Evolutionary conservation across 495 filamentous ascomycete genomes (phyloP).

Genomic region (Neurospora sp.): DNA sequence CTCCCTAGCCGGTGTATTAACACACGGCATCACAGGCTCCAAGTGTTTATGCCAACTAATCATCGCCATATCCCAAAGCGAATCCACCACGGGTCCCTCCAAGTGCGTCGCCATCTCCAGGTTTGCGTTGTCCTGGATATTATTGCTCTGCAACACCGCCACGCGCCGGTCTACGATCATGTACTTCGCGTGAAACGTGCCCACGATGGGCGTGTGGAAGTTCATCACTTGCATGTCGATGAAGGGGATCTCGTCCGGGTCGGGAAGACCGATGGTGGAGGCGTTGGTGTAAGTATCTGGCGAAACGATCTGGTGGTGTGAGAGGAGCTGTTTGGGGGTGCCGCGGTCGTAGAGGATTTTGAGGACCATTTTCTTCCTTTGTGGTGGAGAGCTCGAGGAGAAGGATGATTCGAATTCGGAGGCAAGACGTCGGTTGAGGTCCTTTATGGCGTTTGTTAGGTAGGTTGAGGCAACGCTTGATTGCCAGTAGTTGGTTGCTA

Average conservation of each 20-base stretch:
- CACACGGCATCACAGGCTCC: conserved; percentile 50
- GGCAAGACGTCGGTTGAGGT: conserved; percentile 52
- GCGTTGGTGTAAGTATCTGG: conserved; percentile 47
- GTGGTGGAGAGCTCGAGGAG: neutral
- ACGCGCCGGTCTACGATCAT: conserved; percentile 63
- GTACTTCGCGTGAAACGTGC: conserved; percentile 71
- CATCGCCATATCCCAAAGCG: conserved; percentile 61
- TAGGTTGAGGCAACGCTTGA: conserved; percentile 54
- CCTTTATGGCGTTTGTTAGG: conserved; percentile 56
- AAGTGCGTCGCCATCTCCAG: conserved; percentile 72
- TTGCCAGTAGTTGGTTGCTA: conserved; percentile 71
- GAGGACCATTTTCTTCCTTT: conserved; percentile 42
- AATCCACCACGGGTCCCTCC: conserved; percentile 68
- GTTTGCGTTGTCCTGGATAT: conserved; percentile 71
- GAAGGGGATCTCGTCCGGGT: conserved; percentile 54
- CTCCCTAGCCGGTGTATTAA: conserved; percentile 38
- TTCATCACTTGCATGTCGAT: conserved; percentile 66
- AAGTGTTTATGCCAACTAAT: conserved; percentile 60
- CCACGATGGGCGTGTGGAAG: conserved; percentile 60
- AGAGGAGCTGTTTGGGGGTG: conserved; percentile 49
- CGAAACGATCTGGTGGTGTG: conserved; percentile 51
- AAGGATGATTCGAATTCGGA: conserved; percentile 37
- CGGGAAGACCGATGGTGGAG: conserved; percentile 46
- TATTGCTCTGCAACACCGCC: conserved; percentile 62
- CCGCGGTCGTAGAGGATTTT: conserved; percentile 72